Evolutionary conservation across 768 basidiomycete species (phyloP), one percentile per base, ranked within the genome.

Genomic region (Boletus huronensis): DNA sequence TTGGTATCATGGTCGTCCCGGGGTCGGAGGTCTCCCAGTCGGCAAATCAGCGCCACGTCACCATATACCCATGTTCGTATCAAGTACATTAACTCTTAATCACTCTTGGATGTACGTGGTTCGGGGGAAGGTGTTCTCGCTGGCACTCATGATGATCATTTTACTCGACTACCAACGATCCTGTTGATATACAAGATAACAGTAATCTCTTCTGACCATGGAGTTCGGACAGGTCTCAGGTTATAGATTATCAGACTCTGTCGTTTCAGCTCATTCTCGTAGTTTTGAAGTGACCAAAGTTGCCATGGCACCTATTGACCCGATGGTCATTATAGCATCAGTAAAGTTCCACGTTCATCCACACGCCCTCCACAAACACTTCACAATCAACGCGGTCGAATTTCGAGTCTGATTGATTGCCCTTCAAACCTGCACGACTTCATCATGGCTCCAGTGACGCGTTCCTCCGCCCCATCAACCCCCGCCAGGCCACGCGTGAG

Each of bases 391-490:
- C 44, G 13, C 43, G n/a, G 9, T 28, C 10, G 28, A 13, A 13
- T 13, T 39, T 39, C 39, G 5, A 11, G 42, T 34, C 21, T 8
- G 7, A 23, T 26, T 48, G 23, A 35, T 48, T 35, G 21, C 47
- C 13, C 13, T 36, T n/a, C 48, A 28, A 48, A 17, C 25, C 42
- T 19, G 25, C 25, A 28, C 34, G 53, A 49, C 19, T 8, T 19
- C 11, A 1, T 48, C 32, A 70, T 72, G 70, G 7, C 65, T 1
- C 67, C 69, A 52, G 3, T 11, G 8, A 70, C 66, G 23, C 69
- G 70, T 29, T 70, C 66, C n/a, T 62, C 66, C 9, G 58, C 70
- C 17, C 62, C 66, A 13, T 67, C 71, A 0, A 73, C 72, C 0
- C 66, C 70, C 10, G 55, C 57, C n/a, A 68, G 48, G 40, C 45